Evolutionary conservation across 208 protist genomes (phyloP).

Genomic region (Leishmania tropica): DNA sequence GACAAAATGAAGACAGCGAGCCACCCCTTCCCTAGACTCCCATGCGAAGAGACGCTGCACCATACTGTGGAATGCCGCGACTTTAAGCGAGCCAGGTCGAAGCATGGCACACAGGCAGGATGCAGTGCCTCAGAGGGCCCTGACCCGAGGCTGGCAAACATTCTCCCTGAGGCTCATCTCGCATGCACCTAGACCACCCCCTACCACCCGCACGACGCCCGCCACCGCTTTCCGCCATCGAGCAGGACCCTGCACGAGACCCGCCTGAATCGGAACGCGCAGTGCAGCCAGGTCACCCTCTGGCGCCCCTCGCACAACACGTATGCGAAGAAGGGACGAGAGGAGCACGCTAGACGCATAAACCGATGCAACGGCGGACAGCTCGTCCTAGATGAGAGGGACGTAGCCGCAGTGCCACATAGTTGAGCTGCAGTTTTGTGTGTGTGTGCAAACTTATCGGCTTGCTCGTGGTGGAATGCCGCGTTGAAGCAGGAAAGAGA

Average conservation of each 20-base stretch:
- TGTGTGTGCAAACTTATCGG: neutral
- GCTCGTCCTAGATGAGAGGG: neutral
- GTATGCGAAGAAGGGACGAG: neutral
- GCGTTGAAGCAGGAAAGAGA: too few species aligned
- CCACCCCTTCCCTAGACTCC: neutral
- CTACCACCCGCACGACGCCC: neutral
- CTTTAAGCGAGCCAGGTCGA: neutral
- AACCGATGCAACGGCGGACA: neutral
- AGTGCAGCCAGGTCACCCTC: neutral
- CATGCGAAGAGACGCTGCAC: neutral
- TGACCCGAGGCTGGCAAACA: too few species aligned
- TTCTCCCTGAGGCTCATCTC: too few species aligned
- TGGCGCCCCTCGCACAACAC: neutral
- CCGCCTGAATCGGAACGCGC: neutral
- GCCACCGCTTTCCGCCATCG: neutral
- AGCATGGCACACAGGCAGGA: neutral
- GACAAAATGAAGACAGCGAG: neutral
- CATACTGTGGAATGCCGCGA: neutral
- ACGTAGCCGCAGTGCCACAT: neutral
- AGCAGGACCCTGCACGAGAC: neutral
- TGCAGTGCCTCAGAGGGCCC: neutral
- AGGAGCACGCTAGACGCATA: neutral
- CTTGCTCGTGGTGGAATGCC: too few species aligned
- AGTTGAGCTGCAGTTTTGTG: too few species aligned
- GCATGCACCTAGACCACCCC: too few species aligned